Conservation (phyloP, 768 basidiomycete species). For the Tulasnella sp. region DNA sequence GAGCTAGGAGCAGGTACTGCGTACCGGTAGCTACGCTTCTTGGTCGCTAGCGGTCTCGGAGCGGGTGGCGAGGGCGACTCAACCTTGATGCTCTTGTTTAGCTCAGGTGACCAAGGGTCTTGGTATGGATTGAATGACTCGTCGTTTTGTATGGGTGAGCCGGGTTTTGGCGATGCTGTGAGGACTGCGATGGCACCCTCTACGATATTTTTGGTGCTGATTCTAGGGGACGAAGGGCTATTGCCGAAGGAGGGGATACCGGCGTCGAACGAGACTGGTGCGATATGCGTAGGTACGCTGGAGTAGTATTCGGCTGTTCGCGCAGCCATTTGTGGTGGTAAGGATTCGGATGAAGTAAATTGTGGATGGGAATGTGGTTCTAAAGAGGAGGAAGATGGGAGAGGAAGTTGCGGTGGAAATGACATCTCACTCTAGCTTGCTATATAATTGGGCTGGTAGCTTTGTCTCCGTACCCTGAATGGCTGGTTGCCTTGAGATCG, state of each 20-base stretch:
- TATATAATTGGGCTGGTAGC: too few species aligned
- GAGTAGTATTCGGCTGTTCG: constrained; percentile 7
- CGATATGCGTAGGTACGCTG: not conserved
- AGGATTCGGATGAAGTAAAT: not conserved
- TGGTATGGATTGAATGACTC: not conserved
- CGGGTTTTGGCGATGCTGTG: not conserved
- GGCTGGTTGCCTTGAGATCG: too few species aligned
- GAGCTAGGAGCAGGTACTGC: constrained; percentile 6
- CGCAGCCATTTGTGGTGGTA: not conserved
- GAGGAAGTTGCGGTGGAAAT: too few species aligned
- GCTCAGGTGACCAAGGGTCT: constrained; percentile 10
- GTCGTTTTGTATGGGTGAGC: not conserved
- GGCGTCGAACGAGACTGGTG: constrained; percentile 6
- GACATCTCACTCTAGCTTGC: too few species aligned
- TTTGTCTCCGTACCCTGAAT: too few species aligned
- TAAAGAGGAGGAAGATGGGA: not conserved
- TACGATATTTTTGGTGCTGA: not conserved
- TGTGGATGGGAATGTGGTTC: not conserved
- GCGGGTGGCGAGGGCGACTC: not conserved
- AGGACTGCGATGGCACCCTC: not conserved
- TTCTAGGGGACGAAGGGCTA: not conserved
- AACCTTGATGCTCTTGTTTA: constrained; percentile 12
- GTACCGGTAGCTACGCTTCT: not conserved
- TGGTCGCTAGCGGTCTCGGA: not conserved
- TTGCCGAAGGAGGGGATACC: constrained; percentile 3